Evolutionary conservation across 1,284 basidiomycete genomes (phyloP).

Genomic region (Cutaneotrichosporon dermatis): DNA sequence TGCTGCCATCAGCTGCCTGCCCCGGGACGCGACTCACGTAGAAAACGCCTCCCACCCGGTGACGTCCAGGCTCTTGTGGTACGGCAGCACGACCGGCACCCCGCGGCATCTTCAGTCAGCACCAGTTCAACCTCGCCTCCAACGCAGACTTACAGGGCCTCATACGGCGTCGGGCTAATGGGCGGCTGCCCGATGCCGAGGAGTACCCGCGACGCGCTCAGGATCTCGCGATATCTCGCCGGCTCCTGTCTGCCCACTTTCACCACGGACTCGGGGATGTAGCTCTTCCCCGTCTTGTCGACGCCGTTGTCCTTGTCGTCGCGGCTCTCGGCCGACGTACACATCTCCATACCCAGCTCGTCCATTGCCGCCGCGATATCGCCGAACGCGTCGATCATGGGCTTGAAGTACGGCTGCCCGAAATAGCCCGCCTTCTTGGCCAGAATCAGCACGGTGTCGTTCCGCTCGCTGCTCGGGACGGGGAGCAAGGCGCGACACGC

Average conservation of each 20-base stretch:
- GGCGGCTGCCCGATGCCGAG: slow-evolving; percentile 40
- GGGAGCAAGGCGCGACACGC: slow-evolving; percentile 30
- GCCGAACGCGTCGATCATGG: background rate
- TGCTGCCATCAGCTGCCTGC: background rate
- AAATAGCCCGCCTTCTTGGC: slow-evolving; percentile 27
- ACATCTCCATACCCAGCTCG: slow-evolving; percentile 21
- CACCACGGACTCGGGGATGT: slow-evolving; percentile 35
- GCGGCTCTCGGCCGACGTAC: slow-evolving; percentile 22
- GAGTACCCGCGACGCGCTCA: slow-evolving; percentile 34
- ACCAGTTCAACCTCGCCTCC: no score
- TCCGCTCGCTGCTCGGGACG: slow-evolving; percentile 25
- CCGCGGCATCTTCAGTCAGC: slow-evolving; percentile 27
- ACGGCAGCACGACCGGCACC: slow-evolving; percentile 43
- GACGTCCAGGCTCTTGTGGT: background rate
- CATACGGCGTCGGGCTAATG: slow-evolving; percentile 41
- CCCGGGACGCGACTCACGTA: no score
- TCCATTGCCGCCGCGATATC: background rate
- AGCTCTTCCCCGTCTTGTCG: background rate
- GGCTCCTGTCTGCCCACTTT: slow-evolving; percentile 24
- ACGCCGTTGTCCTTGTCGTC: slow-evolving; percentile 21
- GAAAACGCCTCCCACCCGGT: slow-evolving; percentile 1
- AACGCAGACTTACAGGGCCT: background rate
- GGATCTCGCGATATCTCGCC: slow-evolving; percentile 29
- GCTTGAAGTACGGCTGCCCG: slow-evolving; percentile 11
- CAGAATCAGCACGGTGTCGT: slow-evolving; percentile 36